Conservation (phyloP, 23 red algal species). For the Gracilaria domingensis region DNA sequence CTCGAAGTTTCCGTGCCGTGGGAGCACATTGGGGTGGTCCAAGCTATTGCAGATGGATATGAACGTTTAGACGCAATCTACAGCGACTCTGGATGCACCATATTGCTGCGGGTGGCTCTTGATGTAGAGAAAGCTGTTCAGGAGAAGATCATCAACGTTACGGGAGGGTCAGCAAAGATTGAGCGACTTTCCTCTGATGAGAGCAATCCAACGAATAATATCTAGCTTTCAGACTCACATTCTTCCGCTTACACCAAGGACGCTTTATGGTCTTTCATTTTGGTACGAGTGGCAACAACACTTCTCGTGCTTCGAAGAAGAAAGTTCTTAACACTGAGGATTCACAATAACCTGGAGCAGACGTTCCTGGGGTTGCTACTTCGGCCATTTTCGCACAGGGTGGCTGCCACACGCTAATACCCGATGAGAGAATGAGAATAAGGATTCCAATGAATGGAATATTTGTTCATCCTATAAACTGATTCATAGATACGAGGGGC, state of each 20-base stretch:
- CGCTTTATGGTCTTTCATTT: too few species aligned
- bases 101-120: slow-evolving; percentile 7
- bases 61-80: slow-evolving; percentile 20
- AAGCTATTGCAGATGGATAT: slow-evolving; percentile 15
- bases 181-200: not conserved
- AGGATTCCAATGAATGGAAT: too few species aligned
- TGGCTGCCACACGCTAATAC: too few species aligned
- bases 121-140: not conserved
- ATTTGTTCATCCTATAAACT: too few species aligned
- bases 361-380: too few species aligned
- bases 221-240: too few species aligned
- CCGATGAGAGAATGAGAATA: too few species aligned
- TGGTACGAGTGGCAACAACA: not conserved
- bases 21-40: slow-evolving; percentile 29
- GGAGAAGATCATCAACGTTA: slow-evolving; percentile 7
- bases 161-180: slow-evolving; percentile 28
- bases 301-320: not conserved
- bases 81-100: slow-evolving; percentile 29
- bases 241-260: too few species aligned
- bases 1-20: slow-evolving; percentile 21
- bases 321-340: too few species aligned
- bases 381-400: too few species aligned
- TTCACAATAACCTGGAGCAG: too few species aligned
- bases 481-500: too few species aligned
- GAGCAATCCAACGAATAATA: not conserved